Base-by-base conservation (phyloP, 163 green algal genomes). In the Prototheca wickerhamii region DNA sequence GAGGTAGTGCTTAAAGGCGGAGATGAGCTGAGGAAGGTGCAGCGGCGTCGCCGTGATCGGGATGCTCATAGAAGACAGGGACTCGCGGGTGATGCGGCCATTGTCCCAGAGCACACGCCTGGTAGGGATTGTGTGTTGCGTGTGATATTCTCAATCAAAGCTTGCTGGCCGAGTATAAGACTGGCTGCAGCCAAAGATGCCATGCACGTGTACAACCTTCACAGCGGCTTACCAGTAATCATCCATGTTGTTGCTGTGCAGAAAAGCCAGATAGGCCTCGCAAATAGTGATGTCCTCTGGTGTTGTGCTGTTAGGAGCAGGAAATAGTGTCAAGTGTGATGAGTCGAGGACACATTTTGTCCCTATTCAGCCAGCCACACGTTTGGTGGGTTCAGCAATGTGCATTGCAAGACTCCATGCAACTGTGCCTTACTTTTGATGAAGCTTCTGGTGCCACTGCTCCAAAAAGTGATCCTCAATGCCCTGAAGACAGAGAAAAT, bases 221-320 rank as follows among this genome's bases (percentile, higher is more conserved):
- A 32, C 28, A 20, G 35, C 1, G 25, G 6, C 51, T 25, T 40
- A 65, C 60, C 74, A 82, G 55, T 81, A 80, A 23, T 79, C 69
- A 34, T 62, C 78, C 57, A 72, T 71, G 40, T 68, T 56, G 23
- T 74, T 74, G 28, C 58, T 72, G 60, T 84, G 67, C 59, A 92
- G 76, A 66, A 87, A 91, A 3, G 79, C 82, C 12, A 92, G 69
- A 82, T 94, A 93, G 1, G 86, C 86, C 67, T 91, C 80, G 58
- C 85, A 90, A 64, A 98, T 96, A 50, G 83, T 82, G 37, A 98
- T 82, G 61, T 98, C 90, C 61, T 96, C 90, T 2, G 87, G 87
- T 4, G 67, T 86, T 44, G 82, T 96, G 81, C 95, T 95, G 77
- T 92, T 94, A 82, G n/a, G n/a, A n/a, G n/a, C n/a, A n/a, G n/a